These are phyloP conservation scores for Neopestalotiopsis sp. DNA, from an alignment of 2,329 filamentous ascomycete species.

Conservation along the genomic window DNA sequence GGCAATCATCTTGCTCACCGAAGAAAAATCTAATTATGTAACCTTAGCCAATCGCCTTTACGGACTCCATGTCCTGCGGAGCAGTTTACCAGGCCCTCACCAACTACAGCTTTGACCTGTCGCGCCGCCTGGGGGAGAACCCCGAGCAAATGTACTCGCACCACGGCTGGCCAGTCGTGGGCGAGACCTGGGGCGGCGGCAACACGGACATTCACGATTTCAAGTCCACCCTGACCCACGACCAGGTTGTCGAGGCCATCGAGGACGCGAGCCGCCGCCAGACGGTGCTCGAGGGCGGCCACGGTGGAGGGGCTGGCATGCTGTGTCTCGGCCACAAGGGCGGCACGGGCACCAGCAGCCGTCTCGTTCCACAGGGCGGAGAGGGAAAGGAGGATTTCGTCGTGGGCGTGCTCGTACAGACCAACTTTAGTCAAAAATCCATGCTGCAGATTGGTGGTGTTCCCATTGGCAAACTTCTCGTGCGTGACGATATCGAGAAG, in stretches of 20 bases:
- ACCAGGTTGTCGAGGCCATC: conserved; percentile 16
- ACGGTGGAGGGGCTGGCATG: conserved; percentile 12
- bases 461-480: conserved; percentile 12
- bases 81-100: conserved; percentile 12
- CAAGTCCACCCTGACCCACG: conserved; percentile 13
- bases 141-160: conserved; percentile 4
- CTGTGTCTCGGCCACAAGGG: conserved; percentile 11
- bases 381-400: neutral
- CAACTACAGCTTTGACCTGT: conserved; percentile 9
- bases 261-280: neutral
- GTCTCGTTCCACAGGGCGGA: neutral
- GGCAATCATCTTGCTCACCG: neutral
- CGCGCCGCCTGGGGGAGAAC: neutral
- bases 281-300: conserved; percentile 10
- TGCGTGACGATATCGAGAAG: conserved; percentile 5
- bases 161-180: conserved; percentile 13
- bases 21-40: neutral
- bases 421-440: conserved; percentile 7
- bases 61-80: conserved; percentile 13
- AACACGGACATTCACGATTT: conserved; percentile 16
- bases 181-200: conserved; percentile 15
- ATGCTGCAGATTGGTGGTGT: conserved; percentile 13
- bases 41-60: conserved; percentile 11
- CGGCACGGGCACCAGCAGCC: conserved; percentile 12
- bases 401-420: conserved; percentile 10